A percentile compares a stretch with the other conserved stretches of the same genome.
Conservation (phyloP, 2,329 filamentous ascomycete species). For the Exophiala dermatitidis region DNA sequence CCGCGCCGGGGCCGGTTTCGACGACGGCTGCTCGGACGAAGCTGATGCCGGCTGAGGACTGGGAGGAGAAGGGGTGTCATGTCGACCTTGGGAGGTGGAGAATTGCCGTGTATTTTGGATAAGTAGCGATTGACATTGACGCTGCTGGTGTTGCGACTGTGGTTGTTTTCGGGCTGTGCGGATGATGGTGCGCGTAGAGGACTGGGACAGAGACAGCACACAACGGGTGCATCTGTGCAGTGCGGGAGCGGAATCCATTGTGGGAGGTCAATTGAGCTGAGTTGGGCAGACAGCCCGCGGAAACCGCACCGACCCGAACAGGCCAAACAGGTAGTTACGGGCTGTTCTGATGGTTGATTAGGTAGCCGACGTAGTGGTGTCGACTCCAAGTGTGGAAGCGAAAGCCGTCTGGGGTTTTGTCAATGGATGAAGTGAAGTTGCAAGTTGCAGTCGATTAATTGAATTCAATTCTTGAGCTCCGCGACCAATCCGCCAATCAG, state of each 20-base stretch:
- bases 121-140: too few species aligned
- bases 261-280: background rate
- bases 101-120: background rate
- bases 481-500: background rate
- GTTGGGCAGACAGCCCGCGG: background rate
- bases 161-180: background rate
- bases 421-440: background rate
- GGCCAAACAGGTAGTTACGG: background rate
- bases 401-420: too few species aligned
- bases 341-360: background rate
- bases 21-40: background rate
- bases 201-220: background rate
- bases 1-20: background rate
- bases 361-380: background rate
- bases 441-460: background rate
- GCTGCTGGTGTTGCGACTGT: too few species aligned
- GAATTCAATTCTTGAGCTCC: background rate
- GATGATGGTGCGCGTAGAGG: background rate
- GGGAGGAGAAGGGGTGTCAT: background rate
- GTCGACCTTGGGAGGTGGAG: background rate
- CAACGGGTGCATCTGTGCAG: constrained; percentile 5
- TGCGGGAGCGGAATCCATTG: constrained; percentile 7
- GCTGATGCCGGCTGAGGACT: background rate
- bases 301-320: background rate
- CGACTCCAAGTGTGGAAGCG: too few species aligned